These are phyloP conservation scores for Boletus vermiculosoides DNA, from an alignment of 768 basidiomycete species.

Conservation along the genomic window DNA sequence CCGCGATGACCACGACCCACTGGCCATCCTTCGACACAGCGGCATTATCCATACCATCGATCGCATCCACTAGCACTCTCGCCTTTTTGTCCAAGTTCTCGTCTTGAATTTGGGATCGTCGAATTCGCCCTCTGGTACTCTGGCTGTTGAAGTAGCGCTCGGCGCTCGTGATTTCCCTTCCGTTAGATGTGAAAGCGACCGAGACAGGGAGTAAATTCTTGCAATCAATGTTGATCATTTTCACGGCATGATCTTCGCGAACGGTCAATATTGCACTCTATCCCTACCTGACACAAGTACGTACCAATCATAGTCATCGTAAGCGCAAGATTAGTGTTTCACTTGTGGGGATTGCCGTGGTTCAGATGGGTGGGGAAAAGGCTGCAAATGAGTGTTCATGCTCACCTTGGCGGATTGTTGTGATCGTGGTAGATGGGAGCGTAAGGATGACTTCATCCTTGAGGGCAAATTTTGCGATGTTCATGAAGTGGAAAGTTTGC, in stretches of 20 bases:
- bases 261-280: not conserved
- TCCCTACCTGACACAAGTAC: not conserved
- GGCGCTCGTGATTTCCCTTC: slow-evolving; percentile 4
- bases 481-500: too few relatives aligned
- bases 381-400: not conserved
- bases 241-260: not conserved
- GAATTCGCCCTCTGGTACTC: not conserved
- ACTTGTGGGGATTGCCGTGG: too few relatives aligned
- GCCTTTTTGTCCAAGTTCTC: not conserved
- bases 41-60: not conserved
- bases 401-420: too few relatives aligned
- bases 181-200: slow-evolving; percentile 2
- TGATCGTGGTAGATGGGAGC: too few relatives aligned
- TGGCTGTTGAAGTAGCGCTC: not conserved
- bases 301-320: not conserved
- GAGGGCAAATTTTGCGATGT: too few relatives aligned
- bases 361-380: too few relatives aligned
- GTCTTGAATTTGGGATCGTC: not conserved
- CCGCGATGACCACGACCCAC: too few relatives aligned
- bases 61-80: not conserved
- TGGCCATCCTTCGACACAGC: slow-evolving; percentile 7
- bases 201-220: slow-evolving; percentile 1
- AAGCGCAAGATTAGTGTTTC: not conserved
- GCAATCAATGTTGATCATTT: slow-evolving; percentile 7
- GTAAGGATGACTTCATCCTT: too few relatives aligned